Percentiles rank a stretch among this genome's conserved stretches.
phyloP scores from a whole-genome alignment of 2,329 filamentous ascomycete genomes.

The Zasmidium angulare region DNA sequence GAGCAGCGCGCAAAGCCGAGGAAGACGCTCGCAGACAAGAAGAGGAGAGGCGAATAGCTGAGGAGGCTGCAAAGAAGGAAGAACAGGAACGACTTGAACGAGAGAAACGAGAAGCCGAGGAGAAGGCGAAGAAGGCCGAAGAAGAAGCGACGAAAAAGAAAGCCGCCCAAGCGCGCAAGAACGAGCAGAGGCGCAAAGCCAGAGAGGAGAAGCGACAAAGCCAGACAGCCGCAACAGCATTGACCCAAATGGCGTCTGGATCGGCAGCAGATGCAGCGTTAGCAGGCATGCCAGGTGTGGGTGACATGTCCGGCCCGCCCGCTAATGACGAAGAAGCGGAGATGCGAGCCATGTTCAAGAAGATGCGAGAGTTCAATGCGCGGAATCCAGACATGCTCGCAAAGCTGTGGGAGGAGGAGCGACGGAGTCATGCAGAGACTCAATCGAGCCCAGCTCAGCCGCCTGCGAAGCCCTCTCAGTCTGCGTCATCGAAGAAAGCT shows the following conservation, averaged over 20 bases:
- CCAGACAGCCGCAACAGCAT: constrained; percentile 29
- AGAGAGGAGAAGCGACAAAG: constrained; percentile 30
- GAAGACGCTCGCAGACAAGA: constrained; percentile 30
- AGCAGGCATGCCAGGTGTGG: constrained; percentile 18
- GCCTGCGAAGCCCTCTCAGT: constrained; percentile 10
- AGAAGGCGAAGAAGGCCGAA: constrained; percentile 30
- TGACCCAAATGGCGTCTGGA: constrained; percentile 27
- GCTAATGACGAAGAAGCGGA: constrained; percentile 48
- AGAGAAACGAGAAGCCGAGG: constrained; percentile 26
- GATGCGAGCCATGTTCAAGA: constrained; percentile 57
- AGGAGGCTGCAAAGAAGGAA: constrained; percentile 33
- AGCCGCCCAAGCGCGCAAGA: constrained; percentile 26
- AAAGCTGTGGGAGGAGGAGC: constrained; percentile 57
- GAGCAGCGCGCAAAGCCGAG: constrained; percentile 34
- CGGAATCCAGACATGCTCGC: constrained; percentile 57
- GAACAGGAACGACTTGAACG: constrained; percentile 21
- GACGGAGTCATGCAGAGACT: constrained; percentile 35
- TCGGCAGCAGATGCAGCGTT: constrained; percentile 15
- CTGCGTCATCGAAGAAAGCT: constrained; percentile 5
- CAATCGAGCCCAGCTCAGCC: constrained; percentile 7
- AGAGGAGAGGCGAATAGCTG: constrained; percentile 34
- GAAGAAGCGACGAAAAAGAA: constrained; percentile 30
- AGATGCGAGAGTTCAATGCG: constrained; percentile 57
- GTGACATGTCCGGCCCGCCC: constrained; percentile 22
- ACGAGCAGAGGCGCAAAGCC: constrained; percentile 33